Evolutionary conservation across 805 yeast genomes (phyloP).

Genomic region (Helenozyma baotianmanensis): DNA sequence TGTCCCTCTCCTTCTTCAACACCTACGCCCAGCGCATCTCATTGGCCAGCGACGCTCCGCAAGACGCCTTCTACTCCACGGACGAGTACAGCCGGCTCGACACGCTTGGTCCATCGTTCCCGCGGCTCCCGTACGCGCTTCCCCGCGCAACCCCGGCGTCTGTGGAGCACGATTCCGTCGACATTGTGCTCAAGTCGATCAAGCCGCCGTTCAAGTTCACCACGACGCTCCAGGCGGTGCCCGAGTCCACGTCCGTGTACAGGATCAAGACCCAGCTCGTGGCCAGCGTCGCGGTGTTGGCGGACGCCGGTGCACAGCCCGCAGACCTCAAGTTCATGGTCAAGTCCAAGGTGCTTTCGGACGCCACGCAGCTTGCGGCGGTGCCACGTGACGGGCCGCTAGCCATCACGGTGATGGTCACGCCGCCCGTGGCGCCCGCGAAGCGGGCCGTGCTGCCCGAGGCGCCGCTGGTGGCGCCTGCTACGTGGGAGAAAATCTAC

Average conservation of each 20-base stretch:
- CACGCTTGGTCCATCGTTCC: slow-evolving; percentile 46
- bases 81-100: slow-evolving; percentile 24
- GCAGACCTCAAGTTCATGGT: slow-evolving; percentile 47
- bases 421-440: slow-evolving; percentile 7
- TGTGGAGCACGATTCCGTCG: slow-evolving; percentile 8
- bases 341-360: slow-evolving; percentile 61
- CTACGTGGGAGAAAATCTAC: slow-evolving; percentile 45
- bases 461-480: slow-evolving; percentile 5
- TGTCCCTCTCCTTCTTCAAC: slow-evolving; percentile 41
- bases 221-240: slow-evolving; percentile 19
- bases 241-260: slow-evolving; percentile 28
- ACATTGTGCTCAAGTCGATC: slow-evolving; percentile 54
- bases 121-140: slow-evolving; percentile 36
- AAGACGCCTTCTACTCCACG: slow-evolving; percentile 29
- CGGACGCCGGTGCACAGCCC: slow-evolving; percentile 25
- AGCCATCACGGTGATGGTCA: slow-evolving; percentile 16
- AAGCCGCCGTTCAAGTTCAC: slow-evolving; percentile 65
- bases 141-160: slow-evolving; percentile 14
- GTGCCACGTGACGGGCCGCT: slow-evolving; percentile 8
- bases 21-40: slow-evolving; percentile 47
- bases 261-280: slow-evolving; percentile 36
- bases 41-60: slow-evolving; percentile 36
- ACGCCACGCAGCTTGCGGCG: slow-evolving; percentile 37
- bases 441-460: background rate
- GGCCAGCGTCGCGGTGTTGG: slow-evolving; percentile 22